phyloP scores from a whole-genome alignment of 1,284 basidiomycete genomes.

The Boletus nobilissimus region DNA sequence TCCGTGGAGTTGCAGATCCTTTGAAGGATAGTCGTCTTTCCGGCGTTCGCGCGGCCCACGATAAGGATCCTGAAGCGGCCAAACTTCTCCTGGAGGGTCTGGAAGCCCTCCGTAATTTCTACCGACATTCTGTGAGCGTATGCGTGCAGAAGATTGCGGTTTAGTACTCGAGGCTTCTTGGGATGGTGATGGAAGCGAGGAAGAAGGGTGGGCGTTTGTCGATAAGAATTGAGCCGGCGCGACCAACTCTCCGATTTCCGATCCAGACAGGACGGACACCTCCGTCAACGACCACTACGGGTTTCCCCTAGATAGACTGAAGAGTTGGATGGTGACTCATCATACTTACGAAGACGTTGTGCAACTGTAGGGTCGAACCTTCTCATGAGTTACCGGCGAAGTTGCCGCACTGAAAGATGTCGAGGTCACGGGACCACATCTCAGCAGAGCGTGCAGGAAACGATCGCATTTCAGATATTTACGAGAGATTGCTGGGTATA shows the following conservation, averaged over 20 bases:
- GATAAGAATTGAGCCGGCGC: background rate
- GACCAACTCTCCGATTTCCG: background rate
- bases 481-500: background rate
- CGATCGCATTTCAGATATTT: background rate
- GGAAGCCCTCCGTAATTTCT: background rate
- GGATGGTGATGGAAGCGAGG: background rate
- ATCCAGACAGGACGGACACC: too few relatives aligned
- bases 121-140: background rate
- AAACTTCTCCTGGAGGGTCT: background rate
- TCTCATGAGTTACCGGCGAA: too few relatives aligned
- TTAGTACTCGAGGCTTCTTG: background rate
- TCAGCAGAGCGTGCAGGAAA: too few relatives aligned
- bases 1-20: constrained; percentile 20
- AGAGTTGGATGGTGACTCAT: too few relatives aligned
- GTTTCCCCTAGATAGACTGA: too few relatives aligned
- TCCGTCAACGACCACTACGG: too few relatives aligned
- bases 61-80: constrained; percentile 8
- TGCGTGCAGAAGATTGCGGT: background rate
- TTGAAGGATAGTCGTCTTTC: constrained; percentile 26
- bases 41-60: constrained; percentile 18
- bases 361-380: too few relatives aligned
- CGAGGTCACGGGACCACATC: too few relatives aligned
- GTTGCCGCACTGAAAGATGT: too few relatives aligned
- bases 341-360: too few relatives aligned
- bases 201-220: background rate